A percentile compares a stretch with the other conserved stretches of the same genome.
Conservation (phyloP, 129 eudicot species). For the Oenanthe sinensis region DNA sequence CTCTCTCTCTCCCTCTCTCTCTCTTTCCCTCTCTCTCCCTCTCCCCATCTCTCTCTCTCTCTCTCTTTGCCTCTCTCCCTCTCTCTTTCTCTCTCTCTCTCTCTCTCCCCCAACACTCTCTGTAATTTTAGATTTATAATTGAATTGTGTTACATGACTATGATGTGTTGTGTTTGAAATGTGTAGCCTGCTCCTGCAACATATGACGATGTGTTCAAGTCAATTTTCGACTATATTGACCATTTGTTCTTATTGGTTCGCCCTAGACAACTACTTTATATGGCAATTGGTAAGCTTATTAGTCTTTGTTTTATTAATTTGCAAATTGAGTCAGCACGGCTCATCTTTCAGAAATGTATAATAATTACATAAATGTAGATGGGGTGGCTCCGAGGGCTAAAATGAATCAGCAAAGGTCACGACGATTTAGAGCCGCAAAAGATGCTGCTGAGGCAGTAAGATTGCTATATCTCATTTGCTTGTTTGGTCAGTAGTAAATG, state of each 20-base stretch:
- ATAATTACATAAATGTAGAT: conserved; percentile 27
- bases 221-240: conserved; percentile 90
- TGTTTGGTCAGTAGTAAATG: not conserved
- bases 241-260: conserved; percentile 84
- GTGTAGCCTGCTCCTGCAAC: conserved; percentile 91
- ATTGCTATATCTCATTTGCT: not conserved
- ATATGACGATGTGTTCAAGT: conserved; percentile 75
- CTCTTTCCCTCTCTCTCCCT: not conserved
- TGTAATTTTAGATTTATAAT: not conserved
- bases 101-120: not conserved
- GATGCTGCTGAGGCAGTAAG: conserved; percentile 97
- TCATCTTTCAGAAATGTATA: conserved; percentile 10
- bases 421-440: conserved; percentile 98
- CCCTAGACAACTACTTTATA: conserved; percentile 80
- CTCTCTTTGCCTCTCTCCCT: not conserved
- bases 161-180: not conserved
- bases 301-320: not conserved
- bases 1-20: too few relatives aligned
- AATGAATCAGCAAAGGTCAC: conserved; percentile 96
- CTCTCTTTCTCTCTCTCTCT: not conserved
- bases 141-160: not conserved
- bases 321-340: conserved; percentile 2
- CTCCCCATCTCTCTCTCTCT: not conserved
- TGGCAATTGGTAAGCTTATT: conserved; percentile 81
- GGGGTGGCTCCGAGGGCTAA: conserved; percentile 99